These are phyloP conservation scores for Coemansia sp. DNA, from an alignment of 192 early-diverging fungal species.

Conservation along the genomic window DNA sequence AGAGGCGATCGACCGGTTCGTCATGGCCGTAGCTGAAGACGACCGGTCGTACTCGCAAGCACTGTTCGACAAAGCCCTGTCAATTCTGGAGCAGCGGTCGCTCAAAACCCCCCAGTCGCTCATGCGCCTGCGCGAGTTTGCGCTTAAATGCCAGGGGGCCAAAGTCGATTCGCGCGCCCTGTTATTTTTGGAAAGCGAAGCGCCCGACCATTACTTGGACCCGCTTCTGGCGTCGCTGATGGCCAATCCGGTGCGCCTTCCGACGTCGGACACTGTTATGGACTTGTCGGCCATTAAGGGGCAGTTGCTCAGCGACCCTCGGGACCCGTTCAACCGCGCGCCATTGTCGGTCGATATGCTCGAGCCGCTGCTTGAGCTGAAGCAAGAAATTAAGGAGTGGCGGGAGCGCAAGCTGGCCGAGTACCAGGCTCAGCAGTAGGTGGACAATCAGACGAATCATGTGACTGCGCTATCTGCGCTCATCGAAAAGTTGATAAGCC, in stretches of 20 bases:
- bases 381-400: slow-evolving; percentile 41
- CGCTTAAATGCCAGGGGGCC: slow-evolving; percentile 69
- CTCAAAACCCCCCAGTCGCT: slow-evolving; percentile 69
- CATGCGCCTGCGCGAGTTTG: slow-evolving; percentile 62
- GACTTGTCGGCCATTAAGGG: slow-evolving; percentile 87
- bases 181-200: slow-evolving; percentile 79
- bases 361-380: slow-evolving; percentile 69
- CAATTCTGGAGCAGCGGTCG: slow-evolving; percentile 63
- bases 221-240: slow-evolving; percentile 84
- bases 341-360: slow-evolving; percentile 86
- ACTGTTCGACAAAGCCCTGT: slow-evolving; percentile 73
- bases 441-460: too few species aligned
- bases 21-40: slow-evolving; percentile 80
- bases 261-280: slow-evolving; percentile 75
- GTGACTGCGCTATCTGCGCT: too few species aligned
- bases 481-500: too few species aligned
- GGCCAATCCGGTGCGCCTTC: slow-evolving; percentile 91
- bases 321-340: slow-evolving; percentile 93
- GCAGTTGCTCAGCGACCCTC: slow-evolving; percentile 81
- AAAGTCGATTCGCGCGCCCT: slow-evolving; percentile 61
- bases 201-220: slow-evolving; percentile 90
- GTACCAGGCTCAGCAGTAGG: slow-evolving; percentile 7
- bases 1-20: slow-evolving; percentile 60
- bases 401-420: slow-evolving; percentile 31
- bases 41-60: slow-evolving; percentile 78